These are phyloP conservation scores for Suillus tomentosus DNA, from an alignment of 768 basidiomycete species.

Conservation along the genomic window DNA sequence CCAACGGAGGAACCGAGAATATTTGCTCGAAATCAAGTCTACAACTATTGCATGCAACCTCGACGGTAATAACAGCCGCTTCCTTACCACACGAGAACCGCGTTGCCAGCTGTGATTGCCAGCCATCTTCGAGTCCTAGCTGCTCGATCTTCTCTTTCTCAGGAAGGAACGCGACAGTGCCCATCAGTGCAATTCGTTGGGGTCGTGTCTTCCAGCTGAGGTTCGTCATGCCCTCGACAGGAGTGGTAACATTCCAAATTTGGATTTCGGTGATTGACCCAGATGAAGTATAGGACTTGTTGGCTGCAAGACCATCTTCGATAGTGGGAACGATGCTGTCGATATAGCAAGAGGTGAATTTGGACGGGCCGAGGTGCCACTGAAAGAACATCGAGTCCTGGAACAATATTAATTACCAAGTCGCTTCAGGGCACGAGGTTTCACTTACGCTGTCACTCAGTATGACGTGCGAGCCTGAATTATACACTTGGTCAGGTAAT, in stretches of 20 bases:
- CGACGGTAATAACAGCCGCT: constrained; percentile 13
- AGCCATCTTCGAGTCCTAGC: constrained; percentile 13
- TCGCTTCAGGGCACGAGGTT: not conserved
- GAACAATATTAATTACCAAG: not conserved
- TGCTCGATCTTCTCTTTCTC: constrained; percentile 10
- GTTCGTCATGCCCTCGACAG: constrained; percentile 3
- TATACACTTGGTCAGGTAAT: constrained; percentile 4
- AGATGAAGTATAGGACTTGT: constrained; percentile 19
- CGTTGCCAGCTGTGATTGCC: constrained; percentile 13
- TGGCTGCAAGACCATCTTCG: constrained; percentile 13
- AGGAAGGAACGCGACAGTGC: constrained; percentile 17
- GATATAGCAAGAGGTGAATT: constrained; percentile 21
- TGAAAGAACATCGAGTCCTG: constrained; percentile 29
- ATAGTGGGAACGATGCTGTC: constrained; percentile 18
- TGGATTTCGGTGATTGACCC: constrained; percentile 21
- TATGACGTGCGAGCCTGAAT: constrained; percentile 8
- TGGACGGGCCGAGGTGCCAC: constrained; percentile 18
- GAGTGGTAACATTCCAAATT: constrained; percentile 23
- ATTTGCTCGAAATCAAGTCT: constrained; percentile 21
- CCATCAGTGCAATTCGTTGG: constrained; percentile 18
- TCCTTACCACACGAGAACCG: constrained; percentile 16
- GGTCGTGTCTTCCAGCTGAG: constrained; percentile 24
- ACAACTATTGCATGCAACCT: constrained; percentile 20
- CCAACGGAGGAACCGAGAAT: constrained; percentile 22
- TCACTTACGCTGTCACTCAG: constrained; percentile 4